Conservation (phyloP, 2,329 filamentous ascomycete genomes). For the Colletotrichum tofieldiae region DNA sequence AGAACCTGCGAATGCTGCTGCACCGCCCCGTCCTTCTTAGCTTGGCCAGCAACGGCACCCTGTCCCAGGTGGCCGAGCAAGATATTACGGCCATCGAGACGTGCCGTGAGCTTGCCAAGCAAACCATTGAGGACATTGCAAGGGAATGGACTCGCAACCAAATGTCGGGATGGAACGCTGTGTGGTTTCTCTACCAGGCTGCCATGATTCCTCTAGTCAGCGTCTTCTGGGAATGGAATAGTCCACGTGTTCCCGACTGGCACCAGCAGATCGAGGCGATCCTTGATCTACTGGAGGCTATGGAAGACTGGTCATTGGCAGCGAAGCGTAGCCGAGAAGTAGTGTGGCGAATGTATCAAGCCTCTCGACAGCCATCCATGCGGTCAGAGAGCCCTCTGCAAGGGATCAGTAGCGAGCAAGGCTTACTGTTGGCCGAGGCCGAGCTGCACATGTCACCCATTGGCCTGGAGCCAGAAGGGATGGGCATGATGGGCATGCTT, state of each 20-base stretch:
- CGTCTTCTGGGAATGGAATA: constrained; percentile 77
- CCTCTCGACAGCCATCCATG: constrained; percentile 59
- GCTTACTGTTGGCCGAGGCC: constrained; percentile 54
- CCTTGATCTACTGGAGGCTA: constrained; percentile 73
- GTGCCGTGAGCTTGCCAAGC: constrained; percentile 78
- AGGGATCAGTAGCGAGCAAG: constrained; percentile 53
- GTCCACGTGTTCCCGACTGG: constrained; percentile 66
- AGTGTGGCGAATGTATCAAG: constrained; percentile 75
- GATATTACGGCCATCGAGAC: constrained; percentile 78
- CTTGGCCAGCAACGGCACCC: constrained; percentile 68
- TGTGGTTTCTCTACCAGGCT: constrained; percentile 87
- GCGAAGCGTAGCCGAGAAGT: constrained; percentile 76
- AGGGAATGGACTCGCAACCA: constrained; percentile 80
- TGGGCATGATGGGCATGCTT: constrained; percentile 68
- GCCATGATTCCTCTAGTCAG: constrained; percentile 84
- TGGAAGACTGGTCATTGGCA: constrained; percentile 77
- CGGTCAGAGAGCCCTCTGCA: constrained; percentile 49
- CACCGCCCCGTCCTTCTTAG: constrained; percentile 81
- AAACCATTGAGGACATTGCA: constrained; percentile 81
- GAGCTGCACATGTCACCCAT: constrained; percentile 68
- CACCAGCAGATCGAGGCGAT: constrained; percentile 72
- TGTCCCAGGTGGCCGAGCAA: constrained; percentile 68
- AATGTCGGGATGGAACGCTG: constrained; percentile 85
- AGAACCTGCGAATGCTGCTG: constrained; percentile 83
- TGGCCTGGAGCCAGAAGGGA: constrained; percentile 65